Percentiles rank a stretch among this genome's conserved stretches.
These are phyloP conservation scores for Hygrocybe coccinea DNA, from an alignment of 768 basidiomycete genomes.

Conservation along the genomic window DNA sequence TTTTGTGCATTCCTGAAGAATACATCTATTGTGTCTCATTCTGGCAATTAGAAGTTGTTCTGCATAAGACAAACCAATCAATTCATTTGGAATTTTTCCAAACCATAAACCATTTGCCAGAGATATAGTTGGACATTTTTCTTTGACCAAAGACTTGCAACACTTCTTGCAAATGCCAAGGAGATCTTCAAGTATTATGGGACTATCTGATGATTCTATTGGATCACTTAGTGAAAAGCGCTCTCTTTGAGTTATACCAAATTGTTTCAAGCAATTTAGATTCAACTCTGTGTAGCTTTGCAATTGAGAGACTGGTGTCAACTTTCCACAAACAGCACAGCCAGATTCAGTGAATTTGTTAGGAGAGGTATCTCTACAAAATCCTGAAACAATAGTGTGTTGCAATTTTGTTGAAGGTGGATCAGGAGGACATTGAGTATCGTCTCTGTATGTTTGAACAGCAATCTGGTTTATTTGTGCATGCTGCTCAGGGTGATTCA, in stretches of 20 bases:
- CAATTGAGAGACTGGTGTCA: background rate
- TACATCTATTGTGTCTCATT: constrained; percentile 26
- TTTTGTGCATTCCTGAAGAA: constrained; percentile 25
- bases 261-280: background rate
- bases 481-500: too few species aligned
- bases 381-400: background rate
- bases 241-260: background rate
- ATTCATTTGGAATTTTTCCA: constrained; percentile 27
- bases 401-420: background rate
- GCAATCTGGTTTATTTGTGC: too few species aligned
- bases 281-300: background rate
- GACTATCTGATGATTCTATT: too few species aligned
- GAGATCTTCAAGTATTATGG: too few species aligned
- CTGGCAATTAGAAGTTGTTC: constrained; percentile 29
- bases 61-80: constrained; percentile 24
- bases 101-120: constrained; percentile 18
- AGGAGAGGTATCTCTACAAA: background rate
- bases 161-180: constrained; percentile 15
- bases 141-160: constrained; percentile 27
- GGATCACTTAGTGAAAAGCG: too few species aligned
- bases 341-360: background rate
- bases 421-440: background rate
- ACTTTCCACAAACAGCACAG: background rate
- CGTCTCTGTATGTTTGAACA: background rate
- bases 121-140: constrained; percentile 10